phyloP scores from a whole-genome alignment of 2,329 filamentous ascomycete species.

The Paraphoma chrysanthemicola region DNA sequence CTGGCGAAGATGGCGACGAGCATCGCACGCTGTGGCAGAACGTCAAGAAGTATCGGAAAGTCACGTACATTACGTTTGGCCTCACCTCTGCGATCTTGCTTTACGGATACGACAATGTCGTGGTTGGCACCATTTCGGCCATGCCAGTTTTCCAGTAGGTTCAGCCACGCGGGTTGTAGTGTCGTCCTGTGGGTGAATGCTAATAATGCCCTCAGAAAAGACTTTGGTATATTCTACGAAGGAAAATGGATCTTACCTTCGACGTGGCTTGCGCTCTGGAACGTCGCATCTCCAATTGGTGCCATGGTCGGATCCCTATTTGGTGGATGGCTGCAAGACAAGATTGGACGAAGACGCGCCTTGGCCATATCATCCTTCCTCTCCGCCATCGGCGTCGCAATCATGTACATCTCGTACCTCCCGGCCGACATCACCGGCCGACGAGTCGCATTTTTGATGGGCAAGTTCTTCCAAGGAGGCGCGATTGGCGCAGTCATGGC shows the following conservation, averaged over 20 bases:
- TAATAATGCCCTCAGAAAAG: constrained; percentile 17
- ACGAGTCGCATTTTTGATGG: constrained; percentile 50
- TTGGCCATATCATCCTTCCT: constrained; percentile 32
- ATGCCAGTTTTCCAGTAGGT: constrained; percentile 40
- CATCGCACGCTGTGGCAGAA: constrained; percentile 36
- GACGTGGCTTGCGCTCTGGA: constrained; percentile 38
- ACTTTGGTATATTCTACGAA: constrained; percentile 32
- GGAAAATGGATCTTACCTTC: constrained; percentile 38
- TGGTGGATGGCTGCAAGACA: constrained; percentile 37
- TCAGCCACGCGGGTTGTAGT: not conserved
- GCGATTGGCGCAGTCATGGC: constrained; percentile 55
- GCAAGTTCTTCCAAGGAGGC: constrained; percentile 56
- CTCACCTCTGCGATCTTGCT: constrained; percentile 37
- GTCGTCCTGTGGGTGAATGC: not conserved
- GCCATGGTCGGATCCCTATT: constrained; percentile 35
- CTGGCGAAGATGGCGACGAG: constrained; percentile 19
- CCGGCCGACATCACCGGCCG: constrained; percentile 28
- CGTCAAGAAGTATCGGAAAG: constrained; percentile 39
- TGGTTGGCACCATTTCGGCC: constrained; percentile 37
- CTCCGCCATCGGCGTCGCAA: constrained; percentile 35
- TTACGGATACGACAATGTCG: constrained; percentile 40
- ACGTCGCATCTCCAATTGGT: constrained; percentile 32
- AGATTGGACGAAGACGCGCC: constrained; percentile 29
- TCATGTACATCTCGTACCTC: constrained; percentile 40
- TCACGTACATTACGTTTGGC: constrained; percentile 29